These are phyloP conservation scores for Dictyostelium capitatum DNA, from an alignment of 78 protist genomes.

Conservation along the genomic window DNA sequence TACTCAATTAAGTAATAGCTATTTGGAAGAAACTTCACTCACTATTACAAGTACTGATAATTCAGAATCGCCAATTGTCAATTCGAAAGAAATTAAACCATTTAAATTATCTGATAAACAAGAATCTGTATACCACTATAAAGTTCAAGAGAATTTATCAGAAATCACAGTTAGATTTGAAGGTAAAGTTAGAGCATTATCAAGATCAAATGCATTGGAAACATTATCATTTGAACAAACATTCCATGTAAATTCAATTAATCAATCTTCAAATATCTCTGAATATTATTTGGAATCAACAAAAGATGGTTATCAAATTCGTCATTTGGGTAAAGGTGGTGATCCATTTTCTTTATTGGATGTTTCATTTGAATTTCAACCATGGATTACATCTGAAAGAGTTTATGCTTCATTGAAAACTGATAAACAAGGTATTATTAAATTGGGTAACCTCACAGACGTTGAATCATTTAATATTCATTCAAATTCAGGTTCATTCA, in stretches of 20 bases:
- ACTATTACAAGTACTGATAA: slow-evolving; percentile 24
- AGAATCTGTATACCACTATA: slow-evolving; percentile 51
- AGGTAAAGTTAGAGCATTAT: slow-evolving; percentile 13
- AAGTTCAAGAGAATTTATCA: slow-evolving; percentile 48
- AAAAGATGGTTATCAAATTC: slow-evolving; percentile 27
- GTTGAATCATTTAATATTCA: neutral
- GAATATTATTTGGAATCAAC: slow-evolving; percentile 7
- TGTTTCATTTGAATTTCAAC: neutral
- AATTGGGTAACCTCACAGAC: slow-evolving; percentile 36
- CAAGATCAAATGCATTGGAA: neutral
- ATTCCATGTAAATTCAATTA: slow-evolving; percentile 26
- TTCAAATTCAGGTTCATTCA: too few species aligned
- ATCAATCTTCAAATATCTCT: neutral
- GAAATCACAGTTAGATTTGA: neutral
- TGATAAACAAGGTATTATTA: slow-evolving; percentile 64
- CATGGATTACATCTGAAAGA: neutral
- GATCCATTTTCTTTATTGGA: slow-evolving; percentile 4
- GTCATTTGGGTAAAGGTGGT: slow-evolving; percentile 68
- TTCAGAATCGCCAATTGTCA: neutral
- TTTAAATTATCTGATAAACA: slow-evolving; percentile 26
- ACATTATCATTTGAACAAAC: neutral
- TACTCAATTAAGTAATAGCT: slow-evolving; percentile 23
- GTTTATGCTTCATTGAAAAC: neutral
- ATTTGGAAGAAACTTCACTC: slow-evolving; percentile 42
- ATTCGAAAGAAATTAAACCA: slow-evolving; percentile 44